Evolutionary conservation across 73 alveolate genomes (phyloP), one percentile per base, ranked within the genome.

Genomic region (Symbiodinium natans): DNA sequence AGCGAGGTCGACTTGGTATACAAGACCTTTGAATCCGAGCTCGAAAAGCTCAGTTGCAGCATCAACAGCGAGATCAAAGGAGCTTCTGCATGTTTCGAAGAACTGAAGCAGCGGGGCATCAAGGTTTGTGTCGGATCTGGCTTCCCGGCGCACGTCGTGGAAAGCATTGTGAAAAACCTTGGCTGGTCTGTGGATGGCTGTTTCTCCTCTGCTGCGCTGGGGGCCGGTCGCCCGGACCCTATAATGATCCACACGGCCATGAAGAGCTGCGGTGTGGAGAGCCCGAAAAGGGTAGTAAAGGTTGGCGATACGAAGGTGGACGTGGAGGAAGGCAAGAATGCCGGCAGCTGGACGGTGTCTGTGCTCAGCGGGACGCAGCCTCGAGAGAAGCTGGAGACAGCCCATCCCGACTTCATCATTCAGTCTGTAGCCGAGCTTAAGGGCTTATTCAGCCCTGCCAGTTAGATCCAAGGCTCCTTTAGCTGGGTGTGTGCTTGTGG

Each of bases 361-460:
- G 94, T 86, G 94, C 83, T 86, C 36, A 86, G 63, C 41, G 94
- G 94, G 27, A 86, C 94, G 41, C 94, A 86, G 54, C 59, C 83
- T 25, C 56, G 31, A 33, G 94, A 86, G 83, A 75, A 48, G 29
- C 94, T 86, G 39, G 94, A 48, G 34, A 83, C 94, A 1, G 83
- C 68, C n/a, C 39, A n/a, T 83, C 94, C 94, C n/a, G 94, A 86
- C n/a, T 48, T 34, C 41, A 54, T 86, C 83, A 34, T 86, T n/a
- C 36, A 54, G 31, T 86, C 94, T 4, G 94, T 86, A 7, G 94
- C 94, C 4, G 94, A 86, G 41, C 41, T 86, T 41, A 36, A 52
- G 52, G 31, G 33, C 31, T 73, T 31, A 38, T 5, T 52, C 29
- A 52, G 21, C 29, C n/a, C 68, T 52, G 68, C 68, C 68, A 52